phyloP scores from a whole-genome alignment of 352 stramenopile species.

The Phytophthora pisi region DNA sequence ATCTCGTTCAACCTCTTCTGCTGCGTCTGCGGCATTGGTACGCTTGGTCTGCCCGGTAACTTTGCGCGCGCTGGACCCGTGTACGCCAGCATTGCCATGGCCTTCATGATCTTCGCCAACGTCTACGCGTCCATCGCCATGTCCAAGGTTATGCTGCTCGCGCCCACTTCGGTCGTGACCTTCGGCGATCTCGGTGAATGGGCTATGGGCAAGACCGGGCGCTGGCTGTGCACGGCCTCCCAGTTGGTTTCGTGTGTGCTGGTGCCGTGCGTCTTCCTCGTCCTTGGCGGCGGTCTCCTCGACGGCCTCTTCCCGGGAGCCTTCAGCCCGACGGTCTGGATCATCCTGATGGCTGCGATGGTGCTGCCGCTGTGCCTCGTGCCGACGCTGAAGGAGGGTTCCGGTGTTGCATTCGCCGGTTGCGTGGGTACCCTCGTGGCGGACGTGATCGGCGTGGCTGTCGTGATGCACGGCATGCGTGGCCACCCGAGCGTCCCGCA shows the following conservation, averaged over 20 bases:
- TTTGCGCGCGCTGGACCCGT: slow-evolving; percentile 54
- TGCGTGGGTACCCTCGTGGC: slow-evolving; percentile 45
- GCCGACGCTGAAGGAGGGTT: slow-evolving; percentile 38
- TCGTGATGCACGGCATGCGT: slow-evolving; percentile 38
- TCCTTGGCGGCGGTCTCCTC: slow-evolving; percentile 35
- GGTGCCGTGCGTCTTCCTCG: slow-evolving; percentile 39
- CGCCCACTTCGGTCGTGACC: slow-evolving; percentile 24
- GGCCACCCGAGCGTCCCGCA: slow-evolving; percentile 39
- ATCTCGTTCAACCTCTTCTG: slow-evolving; percentile 48
- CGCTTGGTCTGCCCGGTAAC: slow-evolving; percentile 62
- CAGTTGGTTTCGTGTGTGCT: slow-evolving; percentile 48
- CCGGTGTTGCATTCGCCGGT: slow-evolving; percentile 40
- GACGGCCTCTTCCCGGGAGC: slow-evolving; percentile 44
- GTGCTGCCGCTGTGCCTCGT: slow-evolving; percentile 43
- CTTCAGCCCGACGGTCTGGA: slow-evolving; percentile 42
- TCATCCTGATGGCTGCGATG: slow-evolving; percentile 45
- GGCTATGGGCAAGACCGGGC: slow-evolving; percentile 38
- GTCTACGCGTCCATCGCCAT: slow-evolving; percentile 37
- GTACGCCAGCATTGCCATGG: slow-evolving; percentile 45
- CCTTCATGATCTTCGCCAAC: slow-evolving; percentile 59
- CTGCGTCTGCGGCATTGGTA: slow-evolving; percentile 64
- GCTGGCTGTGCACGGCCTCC: slow-evolving; percentile 46
- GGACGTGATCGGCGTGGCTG: slow-evolving; percentile 42
- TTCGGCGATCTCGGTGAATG: slow-evolving; percentile 39
- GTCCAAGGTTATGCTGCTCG: slow-evolving; percentile 39